phyloP scores from a whole-genome alignment of 2,329 filamentous ascomycete genomes.

The Aspergillus japonicus region DNA sequence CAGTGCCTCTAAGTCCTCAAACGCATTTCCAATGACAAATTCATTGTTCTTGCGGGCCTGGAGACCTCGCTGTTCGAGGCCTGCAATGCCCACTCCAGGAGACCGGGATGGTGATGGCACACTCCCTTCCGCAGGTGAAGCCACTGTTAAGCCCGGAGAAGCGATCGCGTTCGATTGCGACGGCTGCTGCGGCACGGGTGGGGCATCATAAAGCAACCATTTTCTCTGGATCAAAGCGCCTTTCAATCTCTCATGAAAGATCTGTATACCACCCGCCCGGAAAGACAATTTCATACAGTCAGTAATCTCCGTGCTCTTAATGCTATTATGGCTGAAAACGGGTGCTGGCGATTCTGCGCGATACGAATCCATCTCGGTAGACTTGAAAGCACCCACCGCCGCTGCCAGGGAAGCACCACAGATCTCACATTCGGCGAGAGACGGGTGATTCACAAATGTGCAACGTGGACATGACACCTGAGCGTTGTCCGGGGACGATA shows the following conservation, averaged over 20 bases:
- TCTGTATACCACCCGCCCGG: constrained; percentile 80
- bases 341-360: constrained; percentile 79
- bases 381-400: constrained; percentile 47
- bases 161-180: constrained; percentile 32
- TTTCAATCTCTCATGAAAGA: constrained; percentile 86
- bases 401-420: constrained; percentile 75
- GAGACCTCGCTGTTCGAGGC: constrained; percentile 79
- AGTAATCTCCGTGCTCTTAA: constrained; percentile 57
- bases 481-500: constrained; percentile 8
- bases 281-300: constrained; percentile 92
- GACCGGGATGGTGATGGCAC: constrained; percentile 30
- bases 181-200: constrained; percentile 73
- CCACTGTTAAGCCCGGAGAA: constrained; percentile 31
- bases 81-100: constrained; percentile 83
- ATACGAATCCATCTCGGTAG: constrained; percentile 22
- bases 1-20: constrained; percentile 91
- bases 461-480: constrained; percentile 71
- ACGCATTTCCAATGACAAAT: constrained; percentile 85
- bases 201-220: constrained; percentile 89
- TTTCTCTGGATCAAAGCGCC: constrained; percentile 86
- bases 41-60: constrained; percentile 91
- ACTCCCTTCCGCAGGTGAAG: constrained; percentile 21
- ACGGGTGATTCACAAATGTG: constrained; percentile 91
- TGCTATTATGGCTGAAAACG: constrained; percentile 50
- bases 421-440: constrained; percentile 81